Evolutionary conservation across 495 filamentous ascomycete genomes (phyloP).

Genomic region (Pyrenula aspistea): DNA sequence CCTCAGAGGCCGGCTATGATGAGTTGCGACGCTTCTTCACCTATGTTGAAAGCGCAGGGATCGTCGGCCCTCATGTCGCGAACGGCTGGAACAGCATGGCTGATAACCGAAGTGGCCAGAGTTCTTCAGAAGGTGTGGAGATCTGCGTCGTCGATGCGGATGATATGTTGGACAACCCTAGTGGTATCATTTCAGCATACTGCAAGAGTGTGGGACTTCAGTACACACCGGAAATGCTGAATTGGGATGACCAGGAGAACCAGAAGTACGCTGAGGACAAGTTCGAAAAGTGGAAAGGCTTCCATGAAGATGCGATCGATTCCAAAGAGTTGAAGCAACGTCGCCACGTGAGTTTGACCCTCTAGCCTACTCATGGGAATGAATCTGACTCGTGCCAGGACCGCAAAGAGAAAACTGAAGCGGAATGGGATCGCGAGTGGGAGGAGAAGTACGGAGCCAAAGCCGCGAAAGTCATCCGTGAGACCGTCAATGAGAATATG

Average conservation of each 20-base stretch:
- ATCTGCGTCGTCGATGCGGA: constrained; percentile 93
- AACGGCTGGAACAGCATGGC: constrained; percentile 14
- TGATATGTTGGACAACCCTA: constrained; percentile 76
- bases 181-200: constrained; percentile 58
- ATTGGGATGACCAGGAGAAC: constrained; percentile 64
- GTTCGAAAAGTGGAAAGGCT: constrained; percentile 95
- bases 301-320: constrained; percentile 86
- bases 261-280: constrained; percentile 48
- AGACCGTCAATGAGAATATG: constrained; percentile 68
- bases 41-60: constrained; percentile 49
- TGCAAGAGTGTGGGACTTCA: constrained; percentile 67
- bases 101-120: constrained; percentile 15
- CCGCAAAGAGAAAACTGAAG: constrained; percentile 47
- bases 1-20: constrained; percentile 76
- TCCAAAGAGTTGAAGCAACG: constrained; percentile 62
- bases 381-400: constrained; percentile 22
- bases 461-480: constrained; percentile 59
- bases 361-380: background rate
- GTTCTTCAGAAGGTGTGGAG: constrained; percentile 27
- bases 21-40: constrained; percentile 81
- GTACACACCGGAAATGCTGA: constrained; percentile 62
- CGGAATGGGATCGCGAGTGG: constrained; percentile 71
- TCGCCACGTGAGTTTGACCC: constrained; percentile 54
- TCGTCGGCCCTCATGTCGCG: constrained; percentile 44
- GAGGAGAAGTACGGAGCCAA: constrained; percentile 67